These are phyloP conservation scores for Garcia nutans DNA, from an alignment of 345 rosid genomes.

Conservation along the genomic window DNA sequence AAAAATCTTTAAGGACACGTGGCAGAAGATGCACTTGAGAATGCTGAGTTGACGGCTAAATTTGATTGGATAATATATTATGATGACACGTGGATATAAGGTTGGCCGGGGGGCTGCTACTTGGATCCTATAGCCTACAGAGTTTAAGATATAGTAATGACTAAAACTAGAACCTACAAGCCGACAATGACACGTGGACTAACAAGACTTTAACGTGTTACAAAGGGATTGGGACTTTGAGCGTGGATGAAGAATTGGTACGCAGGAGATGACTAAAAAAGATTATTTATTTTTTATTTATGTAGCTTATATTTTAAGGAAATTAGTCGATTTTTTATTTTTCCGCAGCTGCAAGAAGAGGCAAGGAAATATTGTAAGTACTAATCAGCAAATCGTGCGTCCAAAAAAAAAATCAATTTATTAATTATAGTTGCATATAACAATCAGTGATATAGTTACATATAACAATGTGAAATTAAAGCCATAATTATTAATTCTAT, in stretches of 20 bases:
- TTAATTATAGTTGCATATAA: too few species aligned
- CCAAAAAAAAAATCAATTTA: too few species aligned
- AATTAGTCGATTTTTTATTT: too few species aligned
- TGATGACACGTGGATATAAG: conserved; percentile 24
- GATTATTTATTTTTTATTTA: too few species aligned
- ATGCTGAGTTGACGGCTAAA: conserved; percentile 18
- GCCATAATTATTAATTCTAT: too few species aligned
- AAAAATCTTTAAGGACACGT: conserved; percentile 32
- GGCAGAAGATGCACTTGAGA: conserved; percentile 18
- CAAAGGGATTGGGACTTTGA: conserved; percentile 13
- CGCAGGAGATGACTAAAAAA: background rate
- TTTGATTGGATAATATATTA: conserved; percentile 23
- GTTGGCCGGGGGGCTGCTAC: conserved; percentile 25
- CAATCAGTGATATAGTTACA: too few species aligned
- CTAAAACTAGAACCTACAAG: conserved; percentile 9
- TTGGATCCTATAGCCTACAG: conserved; percentile 29
- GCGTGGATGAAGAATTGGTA: background rate
- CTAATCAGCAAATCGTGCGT: too few species aligned
- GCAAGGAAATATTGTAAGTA: too few species aligned
- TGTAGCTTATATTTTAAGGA: too few species aligned
- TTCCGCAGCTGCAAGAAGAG: too few species aligned
- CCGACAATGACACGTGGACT: conserved; percentile 38
- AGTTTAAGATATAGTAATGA: too few species aligned
- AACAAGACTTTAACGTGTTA: conserved; percentile 28
- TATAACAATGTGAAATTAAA: too few species aligned